Conservation (phyloP, 2,329 filamentous ascomycete species). For the Raffaelea deltoideospora region DNA sequence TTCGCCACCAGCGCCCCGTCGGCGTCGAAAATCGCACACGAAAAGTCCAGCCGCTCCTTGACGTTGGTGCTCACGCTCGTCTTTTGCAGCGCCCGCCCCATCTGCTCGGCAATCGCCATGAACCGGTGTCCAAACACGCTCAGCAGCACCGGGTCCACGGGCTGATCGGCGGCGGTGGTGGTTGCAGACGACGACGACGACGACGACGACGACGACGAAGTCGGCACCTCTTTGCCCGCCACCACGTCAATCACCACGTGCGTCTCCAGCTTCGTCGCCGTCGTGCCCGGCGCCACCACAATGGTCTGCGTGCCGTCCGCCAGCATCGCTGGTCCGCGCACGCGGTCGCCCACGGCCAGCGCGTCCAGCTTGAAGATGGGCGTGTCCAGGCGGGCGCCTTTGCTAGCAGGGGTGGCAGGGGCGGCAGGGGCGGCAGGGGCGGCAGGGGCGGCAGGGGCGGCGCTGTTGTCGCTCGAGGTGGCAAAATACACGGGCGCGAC, state of each 20-base stretch:
- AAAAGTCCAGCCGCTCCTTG: constrained; percentile 71
- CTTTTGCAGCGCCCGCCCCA: constrained; percentile 66
- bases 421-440: no score
- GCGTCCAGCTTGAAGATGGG: constrained; percentile 71
- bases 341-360: constrained; percentile 53
- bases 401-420: no score
- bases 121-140: constrained; percentile 70
- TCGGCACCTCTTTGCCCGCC: no score
- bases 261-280: constrained; percentile 65
- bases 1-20: constrained; percentile 65
- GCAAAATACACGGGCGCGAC: constrained; percentile 68
- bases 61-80: constrained; percentile 69
- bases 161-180: constrained; percentile 5
- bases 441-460: no score
- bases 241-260: constrained; percentile 81
- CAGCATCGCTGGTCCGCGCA: constrained; percentile 71
- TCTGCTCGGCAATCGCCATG: constrained; percentile 76
- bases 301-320: constrained; percentile 86
- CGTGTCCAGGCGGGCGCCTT: constrained; percentile 61
- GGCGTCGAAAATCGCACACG: constrained; percentile 65
- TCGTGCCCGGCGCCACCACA: constrained; percentile 65
- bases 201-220: constrained; percentile 66
- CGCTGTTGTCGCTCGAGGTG: no score
- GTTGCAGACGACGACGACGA: constrained; percentile 2
- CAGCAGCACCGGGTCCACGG: constrained; percentile 61